A percentile compares a stretch with the other conserved stretches of the same genome.
Evolutionary conservation across 2,329 filamentous ascomycete genomes (phyloP).

Genomic region (Fusarium equiseti): DNA sequence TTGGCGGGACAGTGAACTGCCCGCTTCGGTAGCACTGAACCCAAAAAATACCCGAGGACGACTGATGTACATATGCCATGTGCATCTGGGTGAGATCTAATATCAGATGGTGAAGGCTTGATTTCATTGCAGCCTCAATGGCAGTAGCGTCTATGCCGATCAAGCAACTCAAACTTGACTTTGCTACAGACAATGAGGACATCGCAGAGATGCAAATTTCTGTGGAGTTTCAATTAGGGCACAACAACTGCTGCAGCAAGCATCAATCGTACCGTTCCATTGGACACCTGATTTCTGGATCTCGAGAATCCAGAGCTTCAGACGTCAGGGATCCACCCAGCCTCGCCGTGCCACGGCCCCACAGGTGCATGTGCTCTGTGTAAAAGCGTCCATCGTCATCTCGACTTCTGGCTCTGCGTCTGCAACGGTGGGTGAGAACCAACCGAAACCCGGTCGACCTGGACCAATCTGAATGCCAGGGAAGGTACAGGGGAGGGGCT

Average conservation of each 20-base stretch:
- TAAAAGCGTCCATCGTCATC: constrained; percentile 42
- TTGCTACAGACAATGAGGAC: neutral
- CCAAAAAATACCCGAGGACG: constrained; percentile 24
- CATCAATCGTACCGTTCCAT: constrained; percentile 44
- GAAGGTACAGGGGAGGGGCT: constrained; percentile 12
- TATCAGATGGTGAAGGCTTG: neutral
- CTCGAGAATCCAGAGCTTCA: constrained; percentile 39
- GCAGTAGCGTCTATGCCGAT: neutral
- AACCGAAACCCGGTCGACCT: constrained; percentile 29
- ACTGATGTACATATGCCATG: constrained; percentile 13
- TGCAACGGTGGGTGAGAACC: constrained; percentile 31
- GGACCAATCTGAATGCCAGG: constrained; percentile 39
- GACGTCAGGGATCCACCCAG: constrained; percentile 45
- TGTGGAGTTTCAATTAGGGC: constrained; percentile 50
- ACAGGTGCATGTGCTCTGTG: constrained; percentile 42
- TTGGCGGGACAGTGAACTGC: constrained; percentile 19
- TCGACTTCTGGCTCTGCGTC: constrained; percentile 29
- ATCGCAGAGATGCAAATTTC: constrained; percentile 7
- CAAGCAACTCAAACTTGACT: neutral
- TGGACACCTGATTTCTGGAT: constrained; percentile 42
- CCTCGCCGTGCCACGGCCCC: constrained; percentile 47
- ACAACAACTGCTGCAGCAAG: constrained; percentile 39
- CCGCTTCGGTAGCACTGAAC: constrained; percentile 25
- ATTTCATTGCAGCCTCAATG: neutral
- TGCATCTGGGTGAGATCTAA: constrained; percentile 1